phyloP scores from a whole-genome alignment of 148 eudicot species.

The Talinum fruticosum region DNA sequence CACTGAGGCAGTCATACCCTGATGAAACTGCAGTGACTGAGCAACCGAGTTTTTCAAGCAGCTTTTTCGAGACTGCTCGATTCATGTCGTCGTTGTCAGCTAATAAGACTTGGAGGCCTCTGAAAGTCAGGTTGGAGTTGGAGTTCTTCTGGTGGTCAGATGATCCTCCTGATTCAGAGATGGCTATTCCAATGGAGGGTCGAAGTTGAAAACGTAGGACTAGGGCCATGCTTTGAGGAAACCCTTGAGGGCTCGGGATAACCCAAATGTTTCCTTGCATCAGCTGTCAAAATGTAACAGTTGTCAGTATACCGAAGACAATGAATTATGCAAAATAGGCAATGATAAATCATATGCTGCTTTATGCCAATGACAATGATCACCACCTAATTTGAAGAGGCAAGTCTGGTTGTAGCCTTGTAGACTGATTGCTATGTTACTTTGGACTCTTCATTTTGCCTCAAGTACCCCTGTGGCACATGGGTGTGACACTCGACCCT shows the following conservation, averaged over 20 bases:
- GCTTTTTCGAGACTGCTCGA: constrained; percentile 58
- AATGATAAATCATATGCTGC: not conserved
- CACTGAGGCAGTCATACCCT: constrained; percentile 67
- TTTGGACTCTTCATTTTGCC: too few species aligned
- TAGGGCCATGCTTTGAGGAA: constrained; percentile 71
- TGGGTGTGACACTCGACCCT: too few species aligned
- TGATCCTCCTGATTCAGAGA: constrained; percentile 50
- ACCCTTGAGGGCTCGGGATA: constrained; percentile 51
- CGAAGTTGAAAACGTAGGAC: constrained; percentile 58
- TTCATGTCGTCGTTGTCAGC: constrained; percentile 74
- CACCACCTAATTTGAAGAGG: too few species aligned
- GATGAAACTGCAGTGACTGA: constrained; percentile 54
- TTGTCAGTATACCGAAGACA: not conserved
- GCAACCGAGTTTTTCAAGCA: constrained; percentile 74
- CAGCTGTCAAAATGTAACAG: constrained; percentile 43
- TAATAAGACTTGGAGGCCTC: constrained; percentile 66
- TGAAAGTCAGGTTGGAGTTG: constrained; percentile 34
- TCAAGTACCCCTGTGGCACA: too few species aligned
- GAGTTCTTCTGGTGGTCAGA: constrained; percentile 24
- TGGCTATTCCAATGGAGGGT: constrained; percentile 42
- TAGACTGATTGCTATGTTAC: too few species aligned
- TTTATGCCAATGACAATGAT: too few species aligned
- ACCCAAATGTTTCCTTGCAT: constrained; percentile 93
- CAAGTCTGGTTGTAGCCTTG: too few species aligned
- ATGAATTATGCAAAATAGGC: too few species aligned